Evolutionary conservation across 176 grass and related monocot genomes (phyloP).

Genomic region (Cymbopogon citratus): DNA sequence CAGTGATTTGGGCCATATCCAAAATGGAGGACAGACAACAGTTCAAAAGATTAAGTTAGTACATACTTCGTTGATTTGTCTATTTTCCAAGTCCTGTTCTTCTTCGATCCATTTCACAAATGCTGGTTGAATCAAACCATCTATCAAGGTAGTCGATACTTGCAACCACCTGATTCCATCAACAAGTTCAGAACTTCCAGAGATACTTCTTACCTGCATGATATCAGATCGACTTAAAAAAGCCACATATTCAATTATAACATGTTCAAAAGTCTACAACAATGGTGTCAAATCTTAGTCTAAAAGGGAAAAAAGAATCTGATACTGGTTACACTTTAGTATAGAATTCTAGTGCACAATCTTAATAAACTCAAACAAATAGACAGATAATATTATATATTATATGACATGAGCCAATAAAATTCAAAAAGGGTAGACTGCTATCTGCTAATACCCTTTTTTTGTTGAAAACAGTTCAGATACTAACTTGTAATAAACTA

Average conservation of each 20-base stretch:
- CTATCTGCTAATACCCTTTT: not conserved
- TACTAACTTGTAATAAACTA: conserved; percentile 18
- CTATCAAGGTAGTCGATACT: conserved; percentile 44
- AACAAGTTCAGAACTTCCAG: conserved; percentile 36
- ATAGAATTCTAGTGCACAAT: not conserved
- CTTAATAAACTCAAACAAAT: not conserved
- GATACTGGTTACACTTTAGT: not conserved
- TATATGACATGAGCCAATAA: not conserved
- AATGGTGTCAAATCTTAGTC: not conserved
- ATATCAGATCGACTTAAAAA: conserved; percentile 22
- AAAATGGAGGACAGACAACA: not conserved
- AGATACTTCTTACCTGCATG: conserved; percentile 68
- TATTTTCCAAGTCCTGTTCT: conserved; percentile 57
- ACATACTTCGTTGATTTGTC: conserved; percentile 50
- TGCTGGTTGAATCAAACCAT: conserved; percentile 43
- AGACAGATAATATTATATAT: not conserved
- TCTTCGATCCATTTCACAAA: conserved; percentile 77
- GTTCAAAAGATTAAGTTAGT: not conserved
- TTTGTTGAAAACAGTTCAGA: not conserved
- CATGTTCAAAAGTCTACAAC: not conserved
- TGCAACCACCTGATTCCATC: conserved; percentile 52
- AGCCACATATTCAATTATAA: conserved; percentile 22
- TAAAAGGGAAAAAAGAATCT: not conserved
- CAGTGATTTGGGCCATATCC: conserved; percentile 16
- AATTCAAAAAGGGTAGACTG: not conserved